Evolutionary conservation across 2,329 filamentous ascomycete species (phyloP), one percentile per base, ranked within the genome.

Genomic region (Bipolaris cookei): DNA sequence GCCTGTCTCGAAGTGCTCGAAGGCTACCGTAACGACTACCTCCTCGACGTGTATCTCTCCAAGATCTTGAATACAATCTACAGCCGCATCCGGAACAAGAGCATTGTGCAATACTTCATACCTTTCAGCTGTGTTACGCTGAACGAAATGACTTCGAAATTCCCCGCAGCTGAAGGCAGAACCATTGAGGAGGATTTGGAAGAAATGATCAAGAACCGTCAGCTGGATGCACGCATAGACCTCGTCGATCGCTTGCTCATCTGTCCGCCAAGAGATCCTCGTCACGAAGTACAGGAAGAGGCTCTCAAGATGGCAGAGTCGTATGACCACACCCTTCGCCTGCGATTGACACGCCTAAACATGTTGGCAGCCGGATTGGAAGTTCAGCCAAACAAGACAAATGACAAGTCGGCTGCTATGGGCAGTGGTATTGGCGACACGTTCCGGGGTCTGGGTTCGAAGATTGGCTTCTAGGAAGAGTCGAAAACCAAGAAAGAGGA

Each of bases 111-210:
- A 71, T 98, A 97, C 78, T 90, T 97, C 67, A 84, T 91, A 21
- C 93, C 95, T 0, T 99, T 96, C 76, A 96, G 90, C 39, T 89
- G 88, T 64, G 92, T 97, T 59, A 93, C 90, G 0, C 81, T 98
- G 4, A 84, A 88, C 18, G 92, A 87, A 59, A 86, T 99, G 81
- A 87, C 90, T 7, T 81, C 84, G 34, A 88, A 91, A 2, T 98
- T 99, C 75, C 87, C 82, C 2, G 80, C 85, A 0, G 84, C 84
- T 4, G 71, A 66, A 14, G 65, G 61, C 39, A 38, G 58, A 1
- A 65, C 64, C 41, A 87, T 94, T 44, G 88, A 92, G 67, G 79
- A 82, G 21, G 95, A 99, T 76, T 81, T 98, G 30, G 84, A 90
- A 25, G 74, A 77, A 0, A 90, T 98, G 86, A 97, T 99, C 67